A percentile compares a stretch with the other conserved stretches of the same genome.
Conservation (phyloP, 192 early-diverging fungal species). For the Paraglomus occultum region DNA sequence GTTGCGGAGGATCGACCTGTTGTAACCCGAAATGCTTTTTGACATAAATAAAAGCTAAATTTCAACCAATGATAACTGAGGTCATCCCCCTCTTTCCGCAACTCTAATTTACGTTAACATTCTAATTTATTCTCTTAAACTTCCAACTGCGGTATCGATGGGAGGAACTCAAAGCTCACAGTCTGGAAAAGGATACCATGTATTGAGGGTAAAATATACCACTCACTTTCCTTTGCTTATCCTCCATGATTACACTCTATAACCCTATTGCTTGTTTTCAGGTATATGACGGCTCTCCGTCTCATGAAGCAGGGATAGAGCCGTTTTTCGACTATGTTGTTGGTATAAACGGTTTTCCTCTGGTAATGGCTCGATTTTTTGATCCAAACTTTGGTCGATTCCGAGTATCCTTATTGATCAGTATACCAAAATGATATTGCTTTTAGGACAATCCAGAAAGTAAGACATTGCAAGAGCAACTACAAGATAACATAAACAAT, state of each 20-base stretch:
- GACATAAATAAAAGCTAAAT: too few species aligned
- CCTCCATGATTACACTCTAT: background rate
- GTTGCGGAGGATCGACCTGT: too few species aligned
- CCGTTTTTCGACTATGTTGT: slow-evolving; percentile 78
- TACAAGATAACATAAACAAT: slow-evolving; percentile 43
- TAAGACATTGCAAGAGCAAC: slow-evolving; percentile 42
- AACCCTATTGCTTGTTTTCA: slow-evolving; percentile 22
- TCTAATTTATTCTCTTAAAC: too few species aligned
- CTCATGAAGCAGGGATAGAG: slow-evolving; percentile 60
- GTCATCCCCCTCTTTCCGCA: too few species aligned
- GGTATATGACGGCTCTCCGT: slow-evolving; percentile 68
- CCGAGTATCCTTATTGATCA: background rate
- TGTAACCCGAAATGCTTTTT: too few species aligned
- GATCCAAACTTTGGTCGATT: background rate
- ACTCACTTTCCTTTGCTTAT: background rate
- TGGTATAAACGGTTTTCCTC: slow-evolving; percentile 51
- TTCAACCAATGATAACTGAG: too few species aligned
- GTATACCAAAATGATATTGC: too few species aligned
- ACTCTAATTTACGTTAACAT: too few species aligned
- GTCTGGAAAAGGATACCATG: slow-evolving; percentile 59
- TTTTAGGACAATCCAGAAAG: slow-evolving; percentile 35
- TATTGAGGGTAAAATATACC: slow-evolving; percentile 52
- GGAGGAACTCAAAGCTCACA: slow-evolving; percentile 26
- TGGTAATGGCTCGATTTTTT: slow-evolving; percentile 37
- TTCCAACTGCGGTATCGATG: background rate